Conservation (phyloP, 768 basidiomycete genomes). For the Pisolithus tinctorius region DNA sequence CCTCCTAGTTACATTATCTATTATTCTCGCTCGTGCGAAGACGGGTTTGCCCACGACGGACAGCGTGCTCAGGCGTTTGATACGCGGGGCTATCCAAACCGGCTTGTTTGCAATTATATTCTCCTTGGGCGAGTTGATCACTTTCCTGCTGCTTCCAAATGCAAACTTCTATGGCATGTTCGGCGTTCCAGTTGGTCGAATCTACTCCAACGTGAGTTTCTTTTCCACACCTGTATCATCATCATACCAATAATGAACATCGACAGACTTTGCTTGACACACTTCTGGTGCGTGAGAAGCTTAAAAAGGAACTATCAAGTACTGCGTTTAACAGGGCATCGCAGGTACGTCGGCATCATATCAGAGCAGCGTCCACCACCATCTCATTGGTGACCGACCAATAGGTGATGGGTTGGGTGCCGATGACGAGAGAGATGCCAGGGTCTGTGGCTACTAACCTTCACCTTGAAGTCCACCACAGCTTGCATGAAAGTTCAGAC, state of each 20-base stretch:
- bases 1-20: slow-evolving; percentile 14
- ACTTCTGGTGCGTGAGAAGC: slow-evolving; percentile 32
- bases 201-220: slow-evolving; percentile 36
- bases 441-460: no score
- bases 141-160: slow-evolving; percentile 19
- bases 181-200: slow-evolving; percentile 32
- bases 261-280: slow-evolving; percentile 38
- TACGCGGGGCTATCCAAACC: slow-evolving; percentile 48
- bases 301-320: slow-evolving; percentile 21
- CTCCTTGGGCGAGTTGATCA: slow-evolving; percentile 41
- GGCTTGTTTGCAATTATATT: slow-evolving; percentile 45
- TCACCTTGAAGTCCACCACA: no score
- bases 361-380: no score
- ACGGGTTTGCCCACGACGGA: slow-evolving; percentile 46
- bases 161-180: slow-evolving; percentile 33
- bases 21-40: slow-evolving; percentile 32
- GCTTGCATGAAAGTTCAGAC: no score
- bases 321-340: background rate
- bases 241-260: background rate
- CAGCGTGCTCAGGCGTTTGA: slow-evolving; percentile 44
- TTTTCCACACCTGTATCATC: background rate
- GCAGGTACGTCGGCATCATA: background rate
- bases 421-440: no score
- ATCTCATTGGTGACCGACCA: no score
- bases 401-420: no score